Percentiles rank a stretch among this genome's conserved stretches.
phyloP scores from a whole-genome alignment of 257 asterid species.

The Capsicum chinense region DNA sequence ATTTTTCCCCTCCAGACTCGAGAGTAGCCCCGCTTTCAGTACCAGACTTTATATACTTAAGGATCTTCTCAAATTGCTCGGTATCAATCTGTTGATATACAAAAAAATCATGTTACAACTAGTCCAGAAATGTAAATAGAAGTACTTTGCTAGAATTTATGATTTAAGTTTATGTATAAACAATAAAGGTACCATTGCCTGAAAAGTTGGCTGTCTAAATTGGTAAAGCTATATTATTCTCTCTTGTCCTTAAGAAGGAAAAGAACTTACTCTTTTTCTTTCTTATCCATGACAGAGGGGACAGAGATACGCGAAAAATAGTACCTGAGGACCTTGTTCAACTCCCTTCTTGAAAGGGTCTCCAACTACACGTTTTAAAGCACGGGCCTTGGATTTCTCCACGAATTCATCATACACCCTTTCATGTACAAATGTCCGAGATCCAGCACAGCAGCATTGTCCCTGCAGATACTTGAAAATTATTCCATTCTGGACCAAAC shows the following conservation, averaged over 20 bases:
- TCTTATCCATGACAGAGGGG: background rate
- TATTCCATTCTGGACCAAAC: background rate
- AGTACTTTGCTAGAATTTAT: background rate
- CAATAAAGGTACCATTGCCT: background rate
- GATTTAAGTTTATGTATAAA: background rate
- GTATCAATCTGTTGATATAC: conserved; percentile 24
- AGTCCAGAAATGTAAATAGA: background rate
- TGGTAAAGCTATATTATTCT: background rate
- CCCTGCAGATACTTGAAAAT: conserved; percentile 46
- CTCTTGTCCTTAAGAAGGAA: background rate
- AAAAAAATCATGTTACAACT: background rate
- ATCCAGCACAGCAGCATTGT: conserved; percentile 83
- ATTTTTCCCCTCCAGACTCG: conserved; percentile 35
- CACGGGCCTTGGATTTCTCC: conserved; percentile 69
- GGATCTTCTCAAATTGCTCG: conserved; percentile 30
- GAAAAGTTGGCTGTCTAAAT: background rate
- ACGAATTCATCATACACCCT: conserved; percentile 66
- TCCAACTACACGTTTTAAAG: conserved; percentile 62
- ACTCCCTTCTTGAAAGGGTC: conserved; percentile 76
- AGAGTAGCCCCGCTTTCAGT: conserved; percentile 34
- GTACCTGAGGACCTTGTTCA: conserved; percentile 91
- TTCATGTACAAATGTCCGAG: conserved; percentile 80
- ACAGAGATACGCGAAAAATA: background rate
- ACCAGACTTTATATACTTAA: conserved; percentile 31
- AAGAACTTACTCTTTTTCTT: background rate